Evolutionary conservation across 2,329 filamentous ascomycete genomes (phyloP), one percentile per base, ranked within the genome.

Genomic region (Bipolaris bicolor): DNA sequence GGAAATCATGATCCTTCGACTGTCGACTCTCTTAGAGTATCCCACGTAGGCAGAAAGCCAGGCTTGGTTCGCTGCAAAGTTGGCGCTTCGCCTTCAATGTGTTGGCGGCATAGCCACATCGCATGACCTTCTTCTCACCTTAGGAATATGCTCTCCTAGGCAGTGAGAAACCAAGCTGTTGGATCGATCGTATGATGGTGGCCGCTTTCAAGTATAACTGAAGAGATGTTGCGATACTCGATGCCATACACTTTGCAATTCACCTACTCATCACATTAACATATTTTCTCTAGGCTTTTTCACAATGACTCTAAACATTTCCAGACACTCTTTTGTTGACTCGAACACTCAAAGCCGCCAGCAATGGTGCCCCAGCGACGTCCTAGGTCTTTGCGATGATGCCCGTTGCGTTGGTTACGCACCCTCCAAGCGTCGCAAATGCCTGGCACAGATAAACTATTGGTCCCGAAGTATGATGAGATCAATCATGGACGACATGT

Each of bases 321-420:
- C 26, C n/a, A 53, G 22, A 2, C 16, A 16, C n/a, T 4, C 18
- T 33, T 16, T 7, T 15, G 15, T 18, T 22, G 18, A 29, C 15
- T 9, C 26, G 29, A 45, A n/a, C 36, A 44, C 11, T n/a, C 36
- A 11, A 15, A 33, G 18, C 49, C 29, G 20, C 20, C 44, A 15
- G 20, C 15, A 7, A 11, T 68, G 64, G 64, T 40, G 55, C n/a
- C 50, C 62, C 3, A 3, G 16, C 2, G 37, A 43, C 15, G 45
- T 65, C 1, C 59, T 69, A 3, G 37, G 54, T n/a, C 44, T 69
- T 5, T 43, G 18, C 7, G n/a, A 22, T 2, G 48, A 62, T 31
- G 6, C 45, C 11, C 52, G 50, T 11, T 69, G 65, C 46, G 20
- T 61, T 1, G 63, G 62, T 15, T 54, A 34, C 37, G 65, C 63